A percentile compares a stretch with the other conserved stretches of the same genome.
These are phyloP conservation scores for Fusarium oligoseptatum DNA, from an alignment of 2,329 filamentous ascomycete genomes.

Conservation along the genomic window DNA sequence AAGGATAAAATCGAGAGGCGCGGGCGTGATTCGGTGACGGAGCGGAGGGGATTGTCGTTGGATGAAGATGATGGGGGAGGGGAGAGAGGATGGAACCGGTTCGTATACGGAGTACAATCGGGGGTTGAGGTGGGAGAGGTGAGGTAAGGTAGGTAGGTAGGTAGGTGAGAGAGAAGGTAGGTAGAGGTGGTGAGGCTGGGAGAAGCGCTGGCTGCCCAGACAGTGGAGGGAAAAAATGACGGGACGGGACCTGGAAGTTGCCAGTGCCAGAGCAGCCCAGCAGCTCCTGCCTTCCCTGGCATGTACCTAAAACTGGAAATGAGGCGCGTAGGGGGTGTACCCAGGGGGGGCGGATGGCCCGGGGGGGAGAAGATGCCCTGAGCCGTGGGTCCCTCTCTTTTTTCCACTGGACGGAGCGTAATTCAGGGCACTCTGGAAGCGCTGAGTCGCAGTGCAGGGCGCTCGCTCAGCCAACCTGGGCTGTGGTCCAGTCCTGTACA, in stretches of 20 bases:
- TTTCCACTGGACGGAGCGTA: constrained; percentile 33
- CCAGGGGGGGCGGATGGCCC: constrained; percentile 14
- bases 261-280: constrained; percentile 3
- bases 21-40: constrained; percentile 21
- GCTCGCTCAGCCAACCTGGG: not conserved
- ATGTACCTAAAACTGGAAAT: constrained; percentile 47
- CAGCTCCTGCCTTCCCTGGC: constrained; percentile 32
- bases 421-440: constrained; percentile 25
- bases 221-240: constrained; percentile 41
- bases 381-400: constrained; percentile 10
- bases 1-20: constrained; percentile 6
- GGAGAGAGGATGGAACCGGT: constrained; percentile 12
- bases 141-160: constrained; percentile 25
- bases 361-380: constrained; percentile 19
- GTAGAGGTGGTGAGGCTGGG: constrained; percentile 42
- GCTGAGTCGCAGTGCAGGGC: constrained; percentile 8
- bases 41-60: constrained; percentile 6
- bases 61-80: constrained; percentile 39
- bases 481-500: not conserved
- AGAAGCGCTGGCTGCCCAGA: constrained; percentile 22
- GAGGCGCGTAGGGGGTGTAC: constrained; percentile 37
- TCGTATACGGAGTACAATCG: constrained; percentile 25
- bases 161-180: constrained; percentile 13
- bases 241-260: constrained; percentile 34
- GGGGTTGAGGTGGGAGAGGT: constrained; percentile 14